A percentile compares a stretch with the other conserved stretches of the same genome.
These are phyloP conservation scores for Carex arenaria DNA, from an alignment of 202 grass and related monocot genomes.

Conservation along the genomic window DNA sequence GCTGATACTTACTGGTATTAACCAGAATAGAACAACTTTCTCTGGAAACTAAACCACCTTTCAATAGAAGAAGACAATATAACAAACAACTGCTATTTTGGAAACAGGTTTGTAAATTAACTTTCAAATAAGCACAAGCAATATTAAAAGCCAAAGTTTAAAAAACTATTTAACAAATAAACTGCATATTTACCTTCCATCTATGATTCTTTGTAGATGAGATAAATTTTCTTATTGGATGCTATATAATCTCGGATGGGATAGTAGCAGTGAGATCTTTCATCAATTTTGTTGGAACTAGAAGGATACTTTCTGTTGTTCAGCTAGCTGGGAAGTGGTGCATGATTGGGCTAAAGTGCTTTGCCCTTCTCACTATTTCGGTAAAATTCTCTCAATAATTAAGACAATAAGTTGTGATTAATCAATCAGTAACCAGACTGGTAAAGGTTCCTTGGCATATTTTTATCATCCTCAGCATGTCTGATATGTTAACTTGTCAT, in stretches of 20 bases:
- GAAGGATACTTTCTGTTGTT: constrained; percentile 7
- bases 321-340: constrained; percentile 8
- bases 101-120: neutral
- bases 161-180: neutral
- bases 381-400: neutral
- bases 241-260: neutral
- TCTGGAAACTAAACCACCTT: neutral
- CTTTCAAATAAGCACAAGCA: neutral
- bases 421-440: neutral
- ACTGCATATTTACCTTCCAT: constrained; percentile 1
- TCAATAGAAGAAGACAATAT: neutral
- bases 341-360: constrained; percentile 12
- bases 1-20: neutral
- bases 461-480: neutral
- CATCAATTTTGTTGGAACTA: constrained; percentile 17
- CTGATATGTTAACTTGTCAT: neutral
- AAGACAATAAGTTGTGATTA: neutral
- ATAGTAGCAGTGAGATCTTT: neutral
- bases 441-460: neutral
- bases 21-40: neutral
- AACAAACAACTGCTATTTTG: neutral
- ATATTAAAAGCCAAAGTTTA: neutral
- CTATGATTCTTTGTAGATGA: neutral
- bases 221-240: constrained; percentile 10
- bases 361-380: constrained; percentile 2